Conservation (phyloP, 116 monocot species). For the Iris pallida region DNA sequence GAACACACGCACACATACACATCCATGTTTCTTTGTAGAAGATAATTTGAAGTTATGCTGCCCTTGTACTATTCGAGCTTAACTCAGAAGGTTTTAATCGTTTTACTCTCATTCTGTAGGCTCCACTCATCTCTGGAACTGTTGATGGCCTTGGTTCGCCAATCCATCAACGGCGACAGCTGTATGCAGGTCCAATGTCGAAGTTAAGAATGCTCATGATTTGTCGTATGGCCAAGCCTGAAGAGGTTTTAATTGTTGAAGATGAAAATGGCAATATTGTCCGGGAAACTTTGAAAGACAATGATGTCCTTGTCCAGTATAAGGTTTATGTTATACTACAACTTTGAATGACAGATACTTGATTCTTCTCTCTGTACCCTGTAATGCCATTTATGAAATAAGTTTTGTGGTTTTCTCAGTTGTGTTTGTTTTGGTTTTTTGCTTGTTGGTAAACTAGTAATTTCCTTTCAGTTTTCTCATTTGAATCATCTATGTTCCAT, state of each 20-base stretch:
- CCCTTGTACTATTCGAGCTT: too few species aligned
- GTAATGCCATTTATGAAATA: too few species aligned
- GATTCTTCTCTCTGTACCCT: too few species aligned
- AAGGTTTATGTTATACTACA: slow-evolving; percentile 36
- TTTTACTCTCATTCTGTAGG: slow-evolving; percentile 7
- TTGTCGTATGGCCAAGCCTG: slow-evolving; percentile 95
- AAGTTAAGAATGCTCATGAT: slow-evolving; percentile 94
- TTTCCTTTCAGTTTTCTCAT: too few species aligned
- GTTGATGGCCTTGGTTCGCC: slow-evolving; percentile 77
- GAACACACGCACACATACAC: too few species aligned
- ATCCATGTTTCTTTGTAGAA: too few species aligned
- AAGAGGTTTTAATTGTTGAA: slow-evolving; percentile 93
- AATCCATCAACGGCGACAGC: slow-evolving; percentile 58
- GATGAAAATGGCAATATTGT: slow-evolving; percentile 99
- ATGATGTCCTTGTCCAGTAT: slow-evolving; percentile 94
- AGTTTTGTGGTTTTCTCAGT: too few species aligned
- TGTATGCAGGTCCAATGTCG: slow-evolving; percentile 71
- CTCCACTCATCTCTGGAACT: slow-evolving; percentile 46
- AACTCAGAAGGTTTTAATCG: background rate
- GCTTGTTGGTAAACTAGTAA: too few species aligned
- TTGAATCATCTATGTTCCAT: too few species aligned
- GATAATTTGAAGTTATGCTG: too few species aligned
- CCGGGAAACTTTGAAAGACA: slow-evolving; percentile 95
- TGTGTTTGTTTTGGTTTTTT: too few species aligned
- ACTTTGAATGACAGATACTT: too few species aligned